Evolutionary conservation across 2,329 filamentous ascomycete species (phyloP), one percentile per base, ranked within the genome.

Genomic region (Paecilomyces fulvus): DNA sequence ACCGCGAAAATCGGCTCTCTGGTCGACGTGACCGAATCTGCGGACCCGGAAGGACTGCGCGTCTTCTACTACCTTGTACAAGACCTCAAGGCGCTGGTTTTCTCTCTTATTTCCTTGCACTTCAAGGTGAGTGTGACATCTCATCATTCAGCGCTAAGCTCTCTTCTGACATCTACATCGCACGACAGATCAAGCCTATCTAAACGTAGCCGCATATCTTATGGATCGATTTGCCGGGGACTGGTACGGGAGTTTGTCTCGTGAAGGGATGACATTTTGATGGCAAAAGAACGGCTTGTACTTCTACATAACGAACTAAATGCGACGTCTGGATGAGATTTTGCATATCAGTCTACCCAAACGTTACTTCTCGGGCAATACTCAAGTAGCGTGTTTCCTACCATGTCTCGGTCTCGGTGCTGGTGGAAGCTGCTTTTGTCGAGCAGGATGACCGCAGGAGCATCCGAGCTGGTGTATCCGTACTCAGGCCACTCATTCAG

Each of bases 41-140:
- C 90, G 53, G 94, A 99, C 69, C 94, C 94, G 1, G 94, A 99
- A 75, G 94, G 94, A 30, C 83, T 99, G 11, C 85, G 94, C 52
- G 94, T 99, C 2, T 99, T 99, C 75, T 99, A 99, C 79, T 99
- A 99, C 70, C 85, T 99, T 7, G 92, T 97, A 4, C 94, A 99
- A 70, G 94, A 99, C 70, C 78, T 99, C 25, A 99, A 97, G 77
- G 94, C 94, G 0, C 80, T 99, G 37, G 90, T 99, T 2, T 99
- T 99, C 74, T 96, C 92, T 55, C 76, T 99, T 62, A 99, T 97
- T 66, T 90, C 90, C 2, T 81, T 99, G 61, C 94, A 99, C 77
- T 99, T 99, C 80, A 99, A 99, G 87, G 84, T 85, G 70, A 51
- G 64, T 58, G 51, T 31, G 51, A 21, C 33, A 53, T 48, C 52